Evolutionary conservation across 2,329 filamentous ascomycete genomes (phyloP).

Genomic region (Venturia oleaginea): DNA sequence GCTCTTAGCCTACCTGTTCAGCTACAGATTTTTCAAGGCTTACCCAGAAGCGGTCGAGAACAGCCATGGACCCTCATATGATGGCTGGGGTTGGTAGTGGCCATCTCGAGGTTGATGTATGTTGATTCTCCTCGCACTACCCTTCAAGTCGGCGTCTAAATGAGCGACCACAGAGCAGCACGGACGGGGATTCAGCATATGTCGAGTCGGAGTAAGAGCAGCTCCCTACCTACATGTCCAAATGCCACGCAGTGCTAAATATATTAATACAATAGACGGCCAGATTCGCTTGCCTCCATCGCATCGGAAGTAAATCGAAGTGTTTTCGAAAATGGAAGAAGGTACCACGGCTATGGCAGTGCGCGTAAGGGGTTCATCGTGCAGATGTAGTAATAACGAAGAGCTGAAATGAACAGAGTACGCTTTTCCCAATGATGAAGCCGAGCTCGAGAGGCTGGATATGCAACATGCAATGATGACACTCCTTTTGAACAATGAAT

Average conservation of each 20-base stretch:
- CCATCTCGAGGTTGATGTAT: constrained; percentile 6
- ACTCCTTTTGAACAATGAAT: constrained; percentile 26
- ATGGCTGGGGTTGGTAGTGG: background rate
- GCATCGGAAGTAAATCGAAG: constrained; percentile 7
- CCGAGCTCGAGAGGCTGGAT: constrained; percentile 34
- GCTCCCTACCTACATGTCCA: background rate
- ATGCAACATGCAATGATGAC: constrained; percentile 24
- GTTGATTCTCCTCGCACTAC: background rate
- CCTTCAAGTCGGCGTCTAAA: background rate
- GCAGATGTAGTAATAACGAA: background rate
- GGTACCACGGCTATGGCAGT: constrained; percentile 21
- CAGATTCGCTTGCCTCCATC: constrained; percentile 10
- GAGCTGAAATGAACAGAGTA: constrained; percentile 23
- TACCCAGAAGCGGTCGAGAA: background rate
- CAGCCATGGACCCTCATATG: background rate
- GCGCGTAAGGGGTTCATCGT: background rate
- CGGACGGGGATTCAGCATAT: constrained; percentile 11
- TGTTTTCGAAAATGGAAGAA: constrained; percentile 20
- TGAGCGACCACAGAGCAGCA: background rate
- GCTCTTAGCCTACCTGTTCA: background rate
- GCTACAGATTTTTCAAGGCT: background rate
- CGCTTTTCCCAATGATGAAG: constrained; percentile 34
- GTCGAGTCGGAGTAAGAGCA: background rate
- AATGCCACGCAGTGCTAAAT: background rate
- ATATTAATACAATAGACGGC: background rate